Base-by-base conservation (phyloP, 768 basidiomycete genomes). In the Trametes elegans region DNA sequence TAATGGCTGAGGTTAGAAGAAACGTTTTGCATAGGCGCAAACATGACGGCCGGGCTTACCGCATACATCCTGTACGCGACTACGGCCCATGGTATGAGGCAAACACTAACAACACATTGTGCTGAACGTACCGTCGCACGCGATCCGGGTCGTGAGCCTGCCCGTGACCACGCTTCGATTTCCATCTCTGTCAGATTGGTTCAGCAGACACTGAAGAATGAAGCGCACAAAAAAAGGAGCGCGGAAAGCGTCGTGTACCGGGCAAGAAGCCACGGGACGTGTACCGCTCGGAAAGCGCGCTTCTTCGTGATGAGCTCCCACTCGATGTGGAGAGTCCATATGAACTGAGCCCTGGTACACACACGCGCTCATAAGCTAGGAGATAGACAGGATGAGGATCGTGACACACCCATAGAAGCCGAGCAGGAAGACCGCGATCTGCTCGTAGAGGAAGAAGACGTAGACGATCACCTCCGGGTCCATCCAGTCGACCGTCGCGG, bases 401-500 rank as follows among this genome's bases (percentile, higher is more conserved):
- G 26, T 9, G 1, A 53, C 59, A 13, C 39, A 61, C 56, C 46
- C 52, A 31, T 61, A 54, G 52, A 61, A 45, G 27, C 60, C 60
- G 43, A 61, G 55, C n/a, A 50, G n/a, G 39, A 57, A 50, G n/a
- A 54, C 44, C 28, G 48, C 48, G 21, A 49, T 39, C 39, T 54
- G 48, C 11, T 43, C 43, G 27, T 57, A 61, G 7, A 54, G 24
- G 32, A 50, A 51, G 19, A 52, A 45, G 27, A 35, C 41, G 27
- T 54, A 47, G 16, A 6, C 48, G 23, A 54, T 34, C 28, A 54
- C 48, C 2, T 43, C 47, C 18, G 46, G 52, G 35, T 41, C 39
- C 14, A 49, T 11, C 60, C 60, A 57, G 49, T 61, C 28, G 29
- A 61, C 55, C 58, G 54, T 55, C 27, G 43, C n/a, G n/a, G n/a